Evolutionary conservation across 176 grass and related monocot genomes (phyloP), one percentile per base, ranked within the genome.

Genomic region (Leersia perrieri): DNA sequence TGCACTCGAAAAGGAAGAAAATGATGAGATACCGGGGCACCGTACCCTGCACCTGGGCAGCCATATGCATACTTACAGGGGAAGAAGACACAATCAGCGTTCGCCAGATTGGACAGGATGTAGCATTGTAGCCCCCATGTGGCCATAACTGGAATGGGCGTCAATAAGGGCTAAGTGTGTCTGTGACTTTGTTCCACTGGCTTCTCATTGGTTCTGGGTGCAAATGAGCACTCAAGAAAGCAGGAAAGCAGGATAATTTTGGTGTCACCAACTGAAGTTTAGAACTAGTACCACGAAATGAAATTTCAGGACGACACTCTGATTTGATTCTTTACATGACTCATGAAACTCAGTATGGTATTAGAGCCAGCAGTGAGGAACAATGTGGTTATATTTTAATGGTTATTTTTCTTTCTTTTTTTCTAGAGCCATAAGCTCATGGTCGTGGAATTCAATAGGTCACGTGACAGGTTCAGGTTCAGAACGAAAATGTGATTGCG

Each of bases 31-130:
- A 22, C 31, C 32, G 10, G 32, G 33, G 1, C 68, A 27, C 76
- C 64, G 77, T 85, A 33, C 77, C 16, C 22, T 77, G 82, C 78
- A 89, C 82, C 82, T 82, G 87, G 82, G 27, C 84, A 33, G 30
- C 36, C 53, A 10, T n/a, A 44, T 1, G 53, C 53, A 57, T 57
- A 22, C 53, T 1, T 25, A n/a, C 68, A 13, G 5, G 44, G 53
- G 68, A 81, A 44, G 28, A 62, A 33, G 55, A 11, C 20, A 33
- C 25, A 22, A 25, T 58, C 53, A 58, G 11, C 53, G 53, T 58
- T 58, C 9, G 53, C 53, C 53, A 58, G 53, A 58, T 58, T 58
- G 22, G 53, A 58, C 53, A 11, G 53, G 53, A 11, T 10, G 8
- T 58, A 45, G 53, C 53, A 58, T 7, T 58, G 53, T 58, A n/a